phyloP scores from a whole-genome alignment of 768 basidiomycete species.

The Hydnum rufescens region DNA sequence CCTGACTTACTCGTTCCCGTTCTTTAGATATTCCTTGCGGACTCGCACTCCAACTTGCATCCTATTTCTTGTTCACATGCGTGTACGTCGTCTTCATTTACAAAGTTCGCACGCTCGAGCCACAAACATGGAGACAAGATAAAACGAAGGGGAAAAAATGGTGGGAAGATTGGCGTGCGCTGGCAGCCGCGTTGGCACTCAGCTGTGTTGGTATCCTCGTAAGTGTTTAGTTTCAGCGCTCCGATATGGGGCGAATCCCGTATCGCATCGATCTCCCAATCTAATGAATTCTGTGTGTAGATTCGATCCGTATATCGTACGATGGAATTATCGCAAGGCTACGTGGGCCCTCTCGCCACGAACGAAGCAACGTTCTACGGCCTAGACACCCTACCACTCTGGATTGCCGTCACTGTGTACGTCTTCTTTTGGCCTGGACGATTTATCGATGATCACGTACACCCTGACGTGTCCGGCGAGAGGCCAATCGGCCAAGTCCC shows the following conservation, averaged over 20 bases:
- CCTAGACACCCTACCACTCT: slow-evolving; percentile 45
- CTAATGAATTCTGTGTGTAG: neutral
- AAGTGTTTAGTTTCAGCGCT: slow-evolving; percentile 15
- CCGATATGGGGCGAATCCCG: neutral
- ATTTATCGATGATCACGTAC: slow-evolving; percentile 11
- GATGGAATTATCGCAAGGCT: slow-evolving; percentile 46
- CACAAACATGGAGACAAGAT: slow-evolving; percentile 20
- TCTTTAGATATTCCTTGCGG: slow-evolving; percentile 37
- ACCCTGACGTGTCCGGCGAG: too few species aligned
- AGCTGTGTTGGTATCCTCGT: slow-evolving; percentile 49
- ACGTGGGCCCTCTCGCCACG: slow-evolving; percentile 32
- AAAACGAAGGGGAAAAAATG: slow-evolving; percentile 23
- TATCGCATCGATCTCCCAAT: neutral
- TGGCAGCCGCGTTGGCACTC: slow-evolving; percentile 30
- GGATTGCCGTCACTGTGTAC: slow-evolving; percentile 38
- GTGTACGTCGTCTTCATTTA: slow-evolving; percentile 3
- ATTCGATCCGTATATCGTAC: slow-evolving; percentile 43
- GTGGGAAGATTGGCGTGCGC: slow-evolving; percentile 38
- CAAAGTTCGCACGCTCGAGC: slow-evolving; percentile 23
- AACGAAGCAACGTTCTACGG: slow-evolving; percentile 45
- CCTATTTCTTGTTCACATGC: slow-evolving; percentile 15
- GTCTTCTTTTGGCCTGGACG: slow-evolving; percentile 43
- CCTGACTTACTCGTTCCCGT: slow-evolving; percentile 15
- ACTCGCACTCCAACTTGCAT: slow-evolving; percentile 33
- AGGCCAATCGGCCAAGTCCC: too few species aligned